Base-by-base conservation (phyloP, 2,329 filamentous ascomycete genomes). In the Fusarium sambucinum region DNA sequence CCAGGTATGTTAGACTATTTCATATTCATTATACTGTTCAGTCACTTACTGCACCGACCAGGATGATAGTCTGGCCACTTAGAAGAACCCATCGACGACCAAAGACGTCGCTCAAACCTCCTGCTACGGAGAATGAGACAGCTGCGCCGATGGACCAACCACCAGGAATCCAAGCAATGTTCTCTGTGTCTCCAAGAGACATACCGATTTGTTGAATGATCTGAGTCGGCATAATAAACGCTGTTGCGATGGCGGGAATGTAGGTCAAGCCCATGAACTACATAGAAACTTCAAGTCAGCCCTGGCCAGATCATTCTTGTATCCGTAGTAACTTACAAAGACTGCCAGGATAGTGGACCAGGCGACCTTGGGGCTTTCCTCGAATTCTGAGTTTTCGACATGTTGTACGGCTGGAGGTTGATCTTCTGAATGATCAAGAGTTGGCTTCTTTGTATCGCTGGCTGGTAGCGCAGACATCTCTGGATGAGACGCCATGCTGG, bases 191-290 rank as follows among this genome's bases (percentile, higher is more conserved):
- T 25, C 57, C 57, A 3, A 60, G 19, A 1, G 55, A 19, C 57
- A 44, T 60, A 0, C 55, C 57, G 1, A 60, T 60, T n/a, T 60
- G 57, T 25, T 60, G 57, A 6, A 60, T 17, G 12, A 60, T 60
- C 21, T 60, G 55, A 8, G 57, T 60, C 2, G 57, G 57, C 57
- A 60, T 60, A 12, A 60, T 38, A 2, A 60, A 60, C 2, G 35
- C 57, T 5, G 57, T 60, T 7, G 57, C 57, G 37, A 60, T 60
- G 6, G 57, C 57, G 14, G 57, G 57, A 3, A 60, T n/a, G 19
- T 60, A 60, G 2, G 55, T 60, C 14, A 60, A 2, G 17, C 57
- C 57, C 57, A 60, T 60, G 14, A 60, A 60, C 57, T 60, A 2
- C 12, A 27, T 12, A 55, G 2, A 23, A 17, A 12, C 4, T 1